Evolutionary conservation across 768 basidiomycete species (phyloP).

Genomic region (Lepiota venenata): DNA sequence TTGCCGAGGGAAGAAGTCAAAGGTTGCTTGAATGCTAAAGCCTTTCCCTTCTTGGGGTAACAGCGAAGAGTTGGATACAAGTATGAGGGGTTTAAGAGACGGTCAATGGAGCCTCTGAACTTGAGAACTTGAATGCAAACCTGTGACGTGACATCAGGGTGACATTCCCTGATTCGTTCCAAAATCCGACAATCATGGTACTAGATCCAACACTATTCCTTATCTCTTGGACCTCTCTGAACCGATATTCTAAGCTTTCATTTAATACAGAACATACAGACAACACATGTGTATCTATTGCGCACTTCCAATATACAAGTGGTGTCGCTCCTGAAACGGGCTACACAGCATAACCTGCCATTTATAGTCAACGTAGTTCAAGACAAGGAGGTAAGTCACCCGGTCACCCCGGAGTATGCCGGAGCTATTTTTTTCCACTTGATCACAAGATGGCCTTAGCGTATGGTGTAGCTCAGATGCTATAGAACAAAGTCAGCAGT

Average conservation of each 20-base stretch:
- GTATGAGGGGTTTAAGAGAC: background rate
- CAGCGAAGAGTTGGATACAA: background rate
- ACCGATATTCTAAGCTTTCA: background rate
- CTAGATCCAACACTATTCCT: background rate
- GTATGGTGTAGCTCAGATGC: background rate
- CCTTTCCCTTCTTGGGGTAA: background rate
- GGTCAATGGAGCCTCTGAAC: conserved; percentile 9
- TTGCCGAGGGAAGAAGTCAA: conserved; percentile 4
- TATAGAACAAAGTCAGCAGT: background rate
- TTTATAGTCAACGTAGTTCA: conserved; percentile 37
- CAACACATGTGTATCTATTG: background rate
- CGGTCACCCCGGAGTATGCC: background rate
- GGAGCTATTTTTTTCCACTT: background rate
- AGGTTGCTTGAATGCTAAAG: background rate
- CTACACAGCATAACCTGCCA: conserved; percentile 17
- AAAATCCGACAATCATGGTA: conserved; percentile 7
- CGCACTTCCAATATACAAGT: background rate
- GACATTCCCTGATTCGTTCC: conserved; percentile 8
- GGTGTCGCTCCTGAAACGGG: background rate
- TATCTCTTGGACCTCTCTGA: background rate
- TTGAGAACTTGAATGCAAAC: conserved; percentile 8
- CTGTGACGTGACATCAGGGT: conserved; percentile 13
- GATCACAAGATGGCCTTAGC: background rate
- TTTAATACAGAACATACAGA: background rate
- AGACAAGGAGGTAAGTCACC: background rate